These are phyloP conservation scores for Anthoceros angustus DNA, from an alignment of 225 moss, liverwort and hornwort genomes.

Conservation along the genomic window DNA sequence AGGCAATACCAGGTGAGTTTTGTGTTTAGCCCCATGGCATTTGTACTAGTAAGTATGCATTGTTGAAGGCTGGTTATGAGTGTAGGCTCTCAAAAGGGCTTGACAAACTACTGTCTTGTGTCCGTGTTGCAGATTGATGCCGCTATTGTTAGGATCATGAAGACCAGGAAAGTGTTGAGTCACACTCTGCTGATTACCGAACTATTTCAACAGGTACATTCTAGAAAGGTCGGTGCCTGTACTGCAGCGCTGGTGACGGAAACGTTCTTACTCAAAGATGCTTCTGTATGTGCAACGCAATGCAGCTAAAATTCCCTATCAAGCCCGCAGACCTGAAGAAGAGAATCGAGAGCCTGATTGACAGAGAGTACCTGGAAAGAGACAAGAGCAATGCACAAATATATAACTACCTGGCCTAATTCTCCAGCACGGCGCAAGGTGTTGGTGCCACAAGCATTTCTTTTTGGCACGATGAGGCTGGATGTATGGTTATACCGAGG, in stretches of 20 bases:
- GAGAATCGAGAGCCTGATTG: conserved; percentile 52
- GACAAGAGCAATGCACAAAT: conserved; percentile 54
- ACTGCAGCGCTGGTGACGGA: too few species aligned
- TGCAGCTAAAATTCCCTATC: conserved; percentile 53
- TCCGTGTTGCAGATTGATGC: conserved; percentile 28
- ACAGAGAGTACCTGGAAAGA: conserved; percentile 55
- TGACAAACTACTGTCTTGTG: background rate
- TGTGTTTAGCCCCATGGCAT: background rate
- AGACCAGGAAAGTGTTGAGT: conserved; percentile 57
- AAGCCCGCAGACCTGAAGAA: conserved; percentile 57
- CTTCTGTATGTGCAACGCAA: background rate
- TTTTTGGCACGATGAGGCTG: background rate
- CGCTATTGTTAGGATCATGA: conserved; percentile 53
- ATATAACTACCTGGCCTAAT: conserved; percentile 48
- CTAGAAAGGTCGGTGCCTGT: background rate
- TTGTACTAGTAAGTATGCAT: background rate
- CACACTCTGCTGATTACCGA: conserved; percentile 51
- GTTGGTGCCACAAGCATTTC: background rate
- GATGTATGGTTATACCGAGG: background rate
- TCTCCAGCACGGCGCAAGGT: background rate
- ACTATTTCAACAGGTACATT: conserved; percentile 38
- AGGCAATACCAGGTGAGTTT: conserved; percentile 69
- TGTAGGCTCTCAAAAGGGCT: background rate
- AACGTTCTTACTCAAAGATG: too few species aligned
- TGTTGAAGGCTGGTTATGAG: background rate